phyloP scores from a whole-genome alignment of 106 monocot species.

The Agapanthus africanus region DNA sequence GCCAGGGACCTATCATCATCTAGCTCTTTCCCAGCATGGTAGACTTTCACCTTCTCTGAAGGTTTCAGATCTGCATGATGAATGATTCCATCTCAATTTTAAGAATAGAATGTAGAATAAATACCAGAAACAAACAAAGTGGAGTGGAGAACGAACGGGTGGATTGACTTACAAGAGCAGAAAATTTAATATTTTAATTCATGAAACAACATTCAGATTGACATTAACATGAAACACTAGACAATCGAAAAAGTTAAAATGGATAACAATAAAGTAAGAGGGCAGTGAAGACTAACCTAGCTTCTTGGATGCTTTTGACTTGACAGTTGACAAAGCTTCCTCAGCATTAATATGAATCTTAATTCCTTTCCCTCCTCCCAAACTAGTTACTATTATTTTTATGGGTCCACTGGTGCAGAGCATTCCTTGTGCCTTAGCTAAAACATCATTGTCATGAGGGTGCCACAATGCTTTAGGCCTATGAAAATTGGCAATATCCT shows the following conservation, averaged over 20 bases:
- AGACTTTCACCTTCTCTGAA: slow-evolving; percentile 63
- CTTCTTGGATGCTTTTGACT: slow-evolving; percentile 79
- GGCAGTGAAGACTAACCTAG: slow-evolving; percentile 42
- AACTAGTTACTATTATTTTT: slow-evolving; percentile 55
- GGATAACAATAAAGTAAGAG: background rate
- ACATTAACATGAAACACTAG: background rate
- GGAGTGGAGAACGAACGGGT: background rate
- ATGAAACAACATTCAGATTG: background rate
- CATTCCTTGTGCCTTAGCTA: slow-evolving; percentile 44
- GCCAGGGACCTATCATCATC: slow-evolving; percentile 64
- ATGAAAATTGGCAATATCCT: slow-evolving; percentile 92
- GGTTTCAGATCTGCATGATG: slow-evolving; percentile 57
- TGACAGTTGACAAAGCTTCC: slow-evolving; percentile 53
- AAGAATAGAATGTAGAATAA: too few species aligned
- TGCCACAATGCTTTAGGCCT: slow-evolving; percentile 90
- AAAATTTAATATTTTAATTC: slow-evolving; percentile 11
- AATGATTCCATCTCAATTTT: too few species aligned
- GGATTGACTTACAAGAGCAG: background rate
- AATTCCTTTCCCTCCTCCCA: slow-evolving; percentile 69
- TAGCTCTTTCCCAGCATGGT: slow-evolving; percentile 74
- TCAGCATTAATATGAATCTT: slow-evolving; percentile 66
- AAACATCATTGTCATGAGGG: slow-evolving; percentile 73
- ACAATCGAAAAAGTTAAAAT: background rate
- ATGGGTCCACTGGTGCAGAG: slow-evolving; percentile 45
- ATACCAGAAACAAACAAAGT: background rate